These are phyloP conservation scores for Arachnomyces sp. DNA, from an alignment of 2,329 filamentous ascomycete species.

Conservation along the genomic window DNA sequence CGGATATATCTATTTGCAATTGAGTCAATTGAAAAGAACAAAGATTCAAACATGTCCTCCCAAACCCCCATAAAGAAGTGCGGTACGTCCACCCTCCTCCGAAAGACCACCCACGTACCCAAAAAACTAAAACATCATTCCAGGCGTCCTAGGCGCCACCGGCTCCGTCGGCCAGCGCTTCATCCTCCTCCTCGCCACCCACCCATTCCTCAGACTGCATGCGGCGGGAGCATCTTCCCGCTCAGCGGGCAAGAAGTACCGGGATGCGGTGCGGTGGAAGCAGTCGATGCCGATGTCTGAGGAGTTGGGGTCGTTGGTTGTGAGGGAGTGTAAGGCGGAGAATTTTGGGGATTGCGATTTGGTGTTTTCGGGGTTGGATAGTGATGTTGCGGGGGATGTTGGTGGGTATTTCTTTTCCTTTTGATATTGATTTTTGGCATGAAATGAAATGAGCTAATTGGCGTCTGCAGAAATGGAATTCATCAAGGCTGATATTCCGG, in stretches of 20 bases:
- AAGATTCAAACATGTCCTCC: no score
- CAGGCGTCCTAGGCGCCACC: slow-evolving; percentile 78
- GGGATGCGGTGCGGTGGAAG: slow-evolving; percentile 92
- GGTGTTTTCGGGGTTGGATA: slow-evolving; percentile 86
- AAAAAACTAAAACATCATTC: no score
- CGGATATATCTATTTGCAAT: no score
- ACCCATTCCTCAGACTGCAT: slow-evolving; percentile 79
- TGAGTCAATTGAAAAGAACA: no score
- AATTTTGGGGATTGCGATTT: slow-evolving; percentile 87
- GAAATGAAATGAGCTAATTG: slow-evolving; percentile 4
- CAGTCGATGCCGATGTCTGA: slow-evolving; percentile 75
- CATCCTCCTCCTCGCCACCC: slow-evolving; percentile 80
- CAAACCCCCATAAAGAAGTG: no score
- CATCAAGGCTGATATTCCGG: slow-evolving; percentile 74
- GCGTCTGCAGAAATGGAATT: slow-evolving; percentile 70
- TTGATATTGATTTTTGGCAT: not conserved
- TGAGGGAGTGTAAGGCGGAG: slow-evolving; percentile 74
- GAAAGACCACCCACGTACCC: no score
- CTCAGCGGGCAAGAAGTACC: slow-evolving; percentile 89
- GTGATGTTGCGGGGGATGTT: slow-evolving; percentile 84
- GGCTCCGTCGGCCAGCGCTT: slow-evolving; percentile 94
- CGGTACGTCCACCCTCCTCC: no score
- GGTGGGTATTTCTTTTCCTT: slow-evolving; percentile 48
- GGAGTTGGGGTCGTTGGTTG: slow-evolving; percentile 67
- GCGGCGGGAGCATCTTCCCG: slow-evolving; percentile 83